Evolutionary conservation across 805 yeast genomes (phyloP).

Genomic region (Yarrowia yakushimensis): DNA sequence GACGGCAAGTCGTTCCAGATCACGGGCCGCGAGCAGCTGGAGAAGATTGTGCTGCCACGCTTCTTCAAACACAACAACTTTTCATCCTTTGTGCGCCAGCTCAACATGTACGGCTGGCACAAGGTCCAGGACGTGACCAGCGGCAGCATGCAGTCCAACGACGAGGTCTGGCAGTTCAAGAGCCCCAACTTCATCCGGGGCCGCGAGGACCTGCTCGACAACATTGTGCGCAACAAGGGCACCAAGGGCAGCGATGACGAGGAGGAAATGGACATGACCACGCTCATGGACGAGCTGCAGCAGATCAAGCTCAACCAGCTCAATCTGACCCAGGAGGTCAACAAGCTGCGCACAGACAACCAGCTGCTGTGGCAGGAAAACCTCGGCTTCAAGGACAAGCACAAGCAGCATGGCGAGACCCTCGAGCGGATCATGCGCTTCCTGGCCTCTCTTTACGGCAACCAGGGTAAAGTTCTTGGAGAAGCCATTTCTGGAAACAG

Average conservation of each 20-base stretch:
- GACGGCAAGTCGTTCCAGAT: constrained; percentile 87
- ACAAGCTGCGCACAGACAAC: constrained; percentile 81
- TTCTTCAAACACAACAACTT: constrained; percentile 94
- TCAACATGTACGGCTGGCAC: constrained; percentile 99
- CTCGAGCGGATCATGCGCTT: constrained; percentile 83
- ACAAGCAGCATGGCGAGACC: constrained; percentile 81
- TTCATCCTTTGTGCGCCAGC: constrained; percentile 91
- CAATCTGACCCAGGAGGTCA: constrained; percentile 77
- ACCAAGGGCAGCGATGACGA: constrained; percentile 44
- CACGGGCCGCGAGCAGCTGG: constrained; percentile 75
- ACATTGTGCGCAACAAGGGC: constrained; percentile 72
- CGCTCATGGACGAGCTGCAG: constrained; percentile 69
- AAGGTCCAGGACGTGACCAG: constrained; percentile 88
- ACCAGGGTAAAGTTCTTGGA: constrained; percentile 48
- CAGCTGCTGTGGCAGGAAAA: constrained; percentile 90
- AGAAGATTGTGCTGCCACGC: constrained; percentile 78
- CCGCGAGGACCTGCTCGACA: constrained; percentile 78
- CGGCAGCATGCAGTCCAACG: constrained; percentile 52
- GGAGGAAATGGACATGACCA: constrained; percentile 44
- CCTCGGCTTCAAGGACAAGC: constrained; percentile 75
- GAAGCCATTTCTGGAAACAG: constrained; percentile 30
- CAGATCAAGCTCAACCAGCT: constrained; percentile 71
- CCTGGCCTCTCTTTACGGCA: constrained; percentile 76
- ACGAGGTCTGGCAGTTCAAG: constrained; percentile 86
- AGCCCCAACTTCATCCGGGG: constrained; percentile 75